Evolutionary conservation across 1,139 yeast genomes (phyloP).

Genomic region (Suhomyces chickasaworum): DNA sequence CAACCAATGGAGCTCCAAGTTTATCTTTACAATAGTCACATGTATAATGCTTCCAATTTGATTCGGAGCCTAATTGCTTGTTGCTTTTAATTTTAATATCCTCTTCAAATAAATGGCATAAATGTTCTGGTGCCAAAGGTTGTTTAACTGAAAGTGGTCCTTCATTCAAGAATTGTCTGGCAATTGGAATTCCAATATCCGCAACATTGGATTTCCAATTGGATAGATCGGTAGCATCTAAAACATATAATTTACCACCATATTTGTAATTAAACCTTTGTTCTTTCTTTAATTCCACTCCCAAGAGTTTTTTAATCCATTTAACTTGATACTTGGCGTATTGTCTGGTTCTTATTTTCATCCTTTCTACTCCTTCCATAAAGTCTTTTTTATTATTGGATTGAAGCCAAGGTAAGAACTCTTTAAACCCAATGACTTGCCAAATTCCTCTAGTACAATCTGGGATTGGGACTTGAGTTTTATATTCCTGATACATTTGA

Average conservation of each 20-base stretch:
- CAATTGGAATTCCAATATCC: constrained; percentile 54
- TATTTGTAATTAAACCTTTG: constrained; percentile 48
- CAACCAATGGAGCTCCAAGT: constrained; percentile 56
- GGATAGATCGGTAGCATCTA: constrained; percentile 74
- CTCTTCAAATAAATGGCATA: constrained; percentile 37
- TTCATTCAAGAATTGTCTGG: constrained; percentile 35
- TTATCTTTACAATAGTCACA: constrained; percentile 70
- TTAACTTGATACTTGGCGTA: constrained; percentile 91
- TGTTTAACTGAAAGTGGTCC: constrained; percentile 19
- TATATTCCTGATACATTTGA: constrained; percentile 52
- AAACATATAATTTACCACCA: constrained; percentile 65
- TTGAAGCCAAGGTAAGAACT: constrained; percentile 79
- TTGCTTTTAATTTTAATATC: constrained; percentile 38
- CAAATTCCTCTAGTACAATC: constrained; percentile 76
- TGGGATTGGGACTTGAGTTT: constrained; percentile 33
- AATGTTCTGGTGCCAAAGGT: constrained; percentile 43
- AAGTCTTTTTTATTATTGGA: constrained; percentile 28
- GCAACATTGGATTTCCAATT: constrained; percentile 62
- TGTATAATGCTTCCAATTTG: constrained; percentile 66
- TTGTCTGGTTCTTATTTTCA: constrained; percentile 84
- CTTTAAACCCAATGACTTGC: constrained; percentile 97
- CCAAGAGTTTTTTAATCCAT: constrained; percentile 79
- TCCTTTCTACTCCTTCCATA: constrained; percentile 58
- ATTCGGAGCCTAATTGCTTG: constrained; percentile 39
- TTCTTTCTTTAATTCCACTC: constrained; percentile 61